Percentiles rank a stretch among this genome's conserved stretches.
phyloP scores from a whole-genome alignment of 208 protist species.

The Trichomonas vaginalis region DNA sequence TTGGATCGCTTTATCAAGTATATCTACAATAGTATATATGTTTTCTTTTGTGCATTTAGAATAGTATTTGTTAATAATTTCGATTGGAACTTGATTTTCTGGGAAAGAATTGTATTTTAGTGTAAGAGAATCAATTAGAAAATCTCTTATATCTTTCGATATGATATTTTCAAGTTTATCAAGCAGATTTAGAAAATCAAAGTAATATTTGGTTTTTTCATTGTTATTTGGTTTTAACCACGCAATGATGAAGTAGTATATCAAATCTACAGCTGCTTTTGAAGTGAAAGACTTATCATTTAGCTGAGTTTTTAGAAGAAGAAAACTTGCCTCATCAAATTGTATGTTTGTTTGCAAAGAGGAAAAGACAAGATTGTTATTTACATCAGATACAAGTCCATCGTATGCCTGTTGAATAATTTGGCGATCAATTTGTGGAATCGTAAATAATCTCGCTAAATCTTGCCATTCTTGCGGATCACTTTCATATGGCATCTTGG shows the following conservation, averaged over 20 bases:
- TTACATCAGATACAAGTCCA: background rate
- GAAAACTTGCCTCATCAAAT: background rate
- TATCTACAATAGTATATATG: background rate
- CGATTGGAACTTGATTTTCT: background rate
- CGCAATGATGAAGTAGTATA: background rate
- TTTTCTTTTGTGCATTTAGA: background rate
- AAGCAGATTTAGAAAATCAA: background rate
- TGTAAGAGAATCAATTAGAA: background rate
- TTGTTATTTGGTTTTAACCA: background rate
- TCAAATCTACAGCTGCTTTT: background rate
- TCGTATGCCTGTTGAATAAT: background rate
- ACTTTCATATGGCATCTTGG: background rate
- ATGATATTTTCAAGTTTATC: background rate
- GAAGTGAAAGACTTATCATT: background rate
- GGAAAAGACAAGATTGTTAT: background rate
- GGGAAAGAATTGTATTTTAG: background rate
- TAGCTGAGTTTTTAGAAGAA: background rate
- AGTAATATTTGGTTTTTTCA: background rate
- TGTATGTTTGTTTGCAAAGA: background rate
- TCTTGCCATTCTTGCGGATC: background rate
- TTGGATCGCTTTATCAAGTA: background rate
- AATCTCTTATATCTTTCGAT: background rate
- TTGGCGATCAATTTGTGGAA: background rate
- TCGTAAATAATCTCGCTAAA: background rate
- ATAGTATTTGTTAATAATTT: background rate